Conservation (phyloP, 2,329 filamentous ascomycete species). For the Nemania sp. region DNA sequence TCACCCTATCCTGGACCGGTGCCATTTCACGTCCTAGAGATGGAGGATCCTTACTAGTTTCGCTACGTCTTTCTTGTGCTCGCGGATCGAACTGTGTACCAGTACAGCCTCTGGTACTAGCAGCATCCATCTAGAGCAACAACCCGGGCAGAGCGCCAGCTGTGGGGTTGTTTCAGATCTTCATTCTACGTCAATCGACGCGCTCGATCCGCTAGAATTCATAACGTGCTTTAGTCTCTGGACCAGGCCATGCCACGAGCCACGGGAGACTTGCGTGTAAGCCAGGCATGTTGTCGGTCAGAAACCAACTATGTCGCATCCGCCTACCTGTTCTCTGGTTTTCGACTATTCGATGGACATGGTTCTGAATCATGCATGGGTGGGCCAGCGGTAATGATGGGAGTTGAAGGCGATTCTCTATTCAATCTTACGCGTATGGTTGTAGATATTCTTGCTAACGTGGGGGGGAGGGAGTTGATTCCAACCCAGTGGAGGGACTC, state of each 20-base stretch:
- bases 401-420: not conserved
- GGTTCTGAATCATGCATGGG: slow-evolving; percentile 1
- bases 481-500: slow-evolving; percentile 7
- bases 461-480: slow-evolving; percentile 1
- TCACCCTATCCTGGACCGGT: slow-evolving; percentile 9
- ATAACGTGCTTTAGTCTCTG: not conserved
- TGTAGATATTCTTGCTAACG: slow-evolving; percentile 10
- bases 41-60: slow-evolving; percentile 27
- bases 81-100: slow-evolving; percentile 21
- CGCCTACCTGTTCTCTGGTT: not conserved
- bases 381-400: not conserved
- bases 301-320: not conserved
- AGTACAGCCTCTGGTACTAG: not conserved
- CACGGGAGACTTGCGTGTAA: slow-evolving; percentile 9
- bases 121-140: slow-evolving; percentile 8
- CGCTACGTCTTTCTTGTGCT: slow-evolving; percentile 14
- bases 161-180: slow-evolving; percentile 30
- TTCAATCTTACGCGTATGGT: not conserved
- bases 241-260: slow-evolving; percentile 5
- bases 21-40: slow-evolving; percentile 16
- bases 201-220: not conserved
- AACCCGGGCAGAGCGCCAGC: not conserved
- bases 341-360: not conserved
- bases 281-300: not conserved
- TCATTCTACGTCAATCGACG: not conserved